phyloP scores from a whole-genome alignment of 805 yeast genomes.

The Vanderwaltozyma yarrowii region DNA sequence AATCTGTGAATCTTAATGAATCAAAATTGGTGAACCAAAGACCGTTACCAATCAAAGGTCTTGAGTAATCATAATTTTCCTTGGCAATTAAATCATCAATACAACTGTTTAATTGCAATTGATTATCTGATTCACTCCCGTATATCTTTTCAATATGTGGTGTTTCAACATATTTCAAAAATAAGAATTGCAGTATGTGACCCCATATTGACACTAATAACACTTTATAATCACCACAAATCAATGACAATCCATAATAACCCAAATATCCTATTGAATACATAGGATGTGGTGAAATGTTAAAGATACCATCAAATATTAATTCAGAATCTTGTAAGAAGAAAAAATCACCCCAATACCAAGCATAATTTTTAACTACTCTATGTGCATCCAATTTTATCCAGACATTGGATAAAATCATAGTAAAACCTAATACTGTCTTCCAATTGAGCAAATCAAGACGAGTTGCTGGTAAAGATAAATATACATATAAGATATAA shows the following conservation, averaged over 20 bases:
- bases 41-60: slow-evolving; percentile 44
- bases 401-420: slow-evolving; percentile 72
- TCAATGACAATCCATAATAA: slow-evolving; percentile 72
- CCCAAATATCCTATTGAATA: slow-evolving; percentile 84
- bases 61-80: slow-evolving; percentile 35
- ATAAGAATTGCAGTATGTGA: slow-evolving; percentile 66
- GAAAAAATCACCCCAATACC: slow-evolving; percentile 95
- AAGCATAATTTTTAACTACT: slow-evolving; percentile 83
- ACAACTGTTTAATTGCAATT: slow-evolving; percentile 13
- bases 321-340: slow-evolving; percentile 61
- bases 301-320: slow-evolving; percentile 81
- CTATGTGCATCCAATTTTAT: slow-evolving; percentile 82
- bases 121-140: slow-evolving; percentile 24
- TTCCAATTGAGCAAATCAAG: slow-evolving; percentile 27
- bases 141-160: slow-evolving; percentile 82
- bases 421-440: slow-evolving; percentile 43
- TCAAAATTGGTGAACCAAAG: slow-evolving; percentile 45
- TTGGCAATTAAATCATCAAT: slow-evolving; percentile 25
- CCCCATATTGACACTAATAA: slow-evolving; percentile 61
- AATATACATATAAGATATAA: slow-evolving; percentile 54
- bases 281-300: slow-evolving; percentile 92
- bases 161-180: slow-evolving; percentile 64
- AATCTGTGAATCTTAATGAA: slow-evolving; percentile 51
- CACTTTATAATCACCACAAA: slow-evolving; percentile 63
- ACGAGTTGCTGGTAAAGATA: slow-evolving; percentile 30